phyloP scores from a whole-genome alignment of 768 basidiomycete genomes.

The Pulveroboletus frians region DNA sequence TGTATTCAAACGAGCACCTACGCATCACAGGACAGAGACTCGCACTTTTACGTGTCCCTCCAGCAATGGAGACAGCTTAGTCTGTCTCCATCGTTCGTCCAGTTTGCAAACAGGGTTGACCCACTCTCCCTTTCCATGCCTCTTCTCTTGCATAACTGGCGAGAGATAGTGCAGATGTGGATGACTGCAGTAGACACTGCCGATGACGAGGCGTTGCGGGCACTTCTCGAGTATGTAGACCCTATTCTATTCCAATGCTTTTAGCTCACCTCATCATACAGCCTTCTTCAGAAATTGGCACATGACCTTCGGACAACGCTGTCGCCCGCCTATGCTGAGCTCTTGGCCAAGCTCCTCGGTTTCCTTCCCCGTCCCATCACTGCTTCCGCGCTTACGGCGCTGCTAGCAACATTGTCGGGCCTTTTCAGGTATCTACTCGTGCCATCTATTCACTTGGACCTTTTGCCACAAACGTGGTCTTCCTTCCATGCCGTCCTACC shows the following conservation, averaged over 20 bases:
- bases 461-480: slow-evolving; percentile 59
- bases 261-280: slow-evolving; percentile 27
- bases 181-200: slow-evolving; percentile 47
- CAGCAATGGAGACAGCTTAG: slow-evolving; percentile 78
- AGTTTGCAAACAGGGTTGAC: slow-evolving; percentile 59
- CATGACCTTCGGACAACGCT: slow-evolving; percentile 80
- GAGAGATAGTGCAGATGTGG: slow-evolving; percentile 65
- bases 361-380: slow-evolving; percentile 58
- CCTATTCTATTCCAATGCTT: background rate
- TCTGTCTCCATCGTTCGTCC: slow-evolving; percentile 67
- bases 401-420: slow-evolving; percentile 62
- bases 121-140: slow-evolving; percentile 71
- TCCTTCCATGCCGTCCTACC: slow-evolving; percentile 46
- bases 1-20: background rate
- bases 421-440: slow-evolving; percentile 73
- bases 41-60: slow-evolving; percentile 71
- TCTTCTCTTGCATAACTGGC: slow-evolving; percentile 75
- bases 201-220: slow-evolving; percentile 68
- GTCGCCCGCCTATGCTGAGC: slow-evolving; percentile 51
- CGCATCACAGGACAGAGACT: slow-evolving; percentile 60
- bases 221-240: slow-evolving; percentile 66
- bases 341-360: slow-evolving; percentile 52
- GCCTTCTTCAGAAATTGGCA: slow-evolving; percentile 71
- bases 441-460: slow-evolving; percentile 49
- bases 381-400: slow-evolving; percentile 51